Evolutionary conservation across 1,284 basidiomycete genomes (phyloP), one percentile per base, ranked within the genome.

Genomic region (Tetrapyrgos nigripes): DNA sequence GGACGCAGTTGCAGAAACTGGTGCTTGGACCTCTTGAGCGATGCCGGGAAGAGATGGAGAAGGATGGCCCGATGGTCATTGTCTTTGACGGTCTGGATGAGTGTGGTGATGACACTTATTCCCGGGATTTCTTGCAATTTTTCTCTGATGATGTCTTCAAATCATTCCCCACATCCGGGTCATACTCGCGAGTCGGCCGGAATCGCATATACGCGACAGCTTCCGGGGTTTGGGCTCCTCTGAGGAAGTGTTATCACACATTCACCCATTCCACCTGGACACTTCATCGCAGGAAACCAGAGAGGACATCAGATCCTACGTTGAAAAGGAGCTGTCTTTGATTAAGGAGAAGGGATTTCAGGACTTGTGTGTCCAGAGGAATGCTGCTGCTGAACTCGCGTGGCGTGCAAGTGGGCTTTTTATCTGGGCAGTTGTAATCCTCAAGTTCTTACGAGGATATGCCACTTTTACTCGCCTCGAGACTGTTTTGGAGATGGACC

Each of bases 101-200:
- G n/a, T n/a, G n/a, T n/a, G n/a, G n/a, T n/a, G n/a, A n/a, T n/a
- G 3, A 24, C 17, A 6, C 28, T 19, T 17, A 47, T 6, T 24
- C n/a, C 17, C 49, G 26, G 23, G 46, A 49, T 24, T 33, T 57
- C 6, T 28, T 45, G 23, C 21, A 19, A 6, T 29, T 57, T n/a
- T 46, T 51, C 8, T 27, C 24, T 4, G 14, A 10, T 37, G n/a
- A 19, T 9, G 8, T 45, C 33, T 24, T 21, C 19, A 6, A 24
- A 46, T 4, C 24, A 1, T 46, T 50, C 26, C 55, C 17, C 52
- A 44, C 37, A 31, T 57, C 14, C 48, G 55, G 17, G 19, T 57
- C 11, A 27, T 57, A 6, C 28, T 57, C n/a, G 37, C 55, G 8
- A 57, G 55, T 33, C 28, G 55, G 17, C 50, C 49, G 10, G 49